Percentiles rank a stretch among this genome's conserved stretches.
These are phyloP conservation scores for Fusarium miscanthi DNA, from an alignment of 2,329 filamentous ascomycete species.

Conservation along the genomic window DNA sequence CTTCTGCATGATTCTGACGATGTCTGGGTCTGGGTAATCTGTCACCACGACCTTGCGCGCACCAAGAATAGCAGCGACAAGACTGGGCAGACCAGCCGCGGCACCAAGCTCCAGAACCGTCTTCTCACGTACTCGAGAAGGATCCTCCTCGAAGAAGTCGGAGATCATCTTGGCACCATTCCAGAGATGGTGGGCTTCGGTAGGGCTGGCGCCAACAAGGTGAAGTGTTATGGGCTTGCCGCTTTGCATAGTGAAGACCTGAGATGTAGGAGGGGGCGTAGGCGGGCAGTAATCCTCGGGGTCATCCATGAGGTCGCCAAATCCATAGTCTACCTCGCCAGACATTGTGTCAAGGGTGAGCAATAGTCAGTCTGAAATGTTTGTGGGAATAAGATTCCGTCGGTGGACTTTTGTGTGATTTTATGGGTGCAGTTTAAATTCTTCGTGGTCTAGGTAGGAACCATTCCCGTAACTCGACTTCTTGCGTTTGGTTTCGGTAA, in stretches of 20 bases:
- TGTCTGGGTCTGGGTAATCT: constrained; percentile 86
- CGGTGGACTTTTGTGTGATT: neutral
- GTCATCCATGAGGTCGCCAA: constrained; percentile 76
- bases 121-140: constrained; percentile 70
- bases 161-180: constrained; percentile 85
- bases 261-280: constrained; percentile 78
- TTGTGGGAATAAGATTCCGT: constrained; percentile 6
- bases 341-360: constrained; percentile 43
- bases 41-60: constrained; percentile 81
- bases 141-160: constrained; percentile 78
- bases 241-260: constrained; percentile 75
- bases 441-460: neutral
- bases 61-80: constrained; percentile 79
- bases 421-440: neutral
- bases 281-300: constrained; percentile 84
- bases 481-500: neutral
- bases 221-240: constrained; percentile 75
- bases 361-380: neutral
- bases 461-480: neutral
- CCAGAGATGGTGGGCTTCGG: constrained; percentile 93
- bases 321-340: constrained; percentile 52
- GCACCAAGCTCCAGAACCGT: constrained; percentile 91
- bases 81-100: constrained; percentile 84
- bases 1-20: constrained; percentile 81
- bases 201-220: constrained; percentile 86